Conservation (phyloP, 345 rosid genomes). For the Murraya koenigii region DNA sequence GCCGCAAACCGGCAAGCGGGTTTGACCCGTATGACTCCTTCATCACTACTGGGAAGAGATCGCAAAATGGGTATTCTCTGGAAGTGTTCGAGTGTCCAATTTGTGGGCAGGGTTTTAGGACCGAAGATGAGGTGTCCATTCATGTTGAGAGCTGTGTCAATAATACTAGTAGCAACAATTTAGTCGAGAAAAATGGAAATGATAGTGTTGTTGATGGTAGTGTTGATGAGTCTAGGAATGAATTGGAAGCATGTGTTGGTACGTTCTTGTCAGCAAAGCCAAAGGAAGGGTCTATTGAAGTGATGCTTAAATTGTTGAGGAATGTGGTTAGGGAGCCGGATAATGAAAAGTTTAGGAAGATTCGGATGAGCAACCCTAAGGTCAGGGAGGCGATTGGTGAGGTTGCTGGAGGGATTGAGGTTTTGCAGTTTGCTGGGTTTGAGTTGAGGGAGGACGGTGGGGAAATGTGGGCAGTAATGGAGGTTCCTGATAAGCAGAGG, state of each 20-base stretch:
- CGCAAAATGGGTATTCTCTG: constrained; percentile 68
- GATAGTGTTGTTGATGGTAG: constrained; percentile 19
- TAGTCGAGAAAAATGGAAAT: constrained; percentile 13
- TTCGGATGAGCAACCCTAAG: constrained; percentile 82
- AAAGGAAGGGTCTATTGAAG: constrained; percentile 53
- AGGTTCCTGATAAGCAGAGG: constrained; percentile 46
- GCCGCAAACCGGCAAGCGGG: constrained; percentile 42
- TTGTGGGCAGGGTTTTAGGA: constrained; percentile 48
- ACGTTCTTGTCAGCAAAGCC: constrained; percentile 60
- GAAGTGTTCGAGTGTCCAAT: constrained; percentile 78
- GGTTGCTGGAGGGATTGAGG: constrained; percentile 71
- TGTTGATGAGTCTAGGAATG: constrained; percentile 19
- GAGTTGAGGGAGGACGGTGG: constrained; percentile 61
- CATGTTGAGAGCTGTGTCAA: constrained; percentile 74
- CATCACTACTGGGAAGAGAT: constrained; percentile 73
- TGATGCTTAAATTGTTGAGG: constrained; percentile 60
- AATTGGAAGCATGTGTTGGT: constrained; percentile 49
- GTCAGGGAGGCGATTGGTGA: constrained; percentile 77
- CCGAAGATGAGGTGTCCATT: constrained; percentile 75
- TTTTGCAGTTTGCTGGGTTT: constrained; percentile 75
- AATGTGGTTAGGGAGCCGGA: constrained; percentile 80
- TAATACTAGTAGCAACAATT: constrained; percentile 1
- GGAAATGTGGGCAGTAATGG: constrained; percentile 85
- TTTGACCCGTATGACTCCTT: constrained; percentile 71
- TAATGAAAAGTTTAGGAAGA: constrained; percentile 75